Evolutionary conservation across 1,139 yeast species (phyloP), one percentile per base, ranked within the genome.

Genomic region (Magnusiomyces paraingens): DNA sequence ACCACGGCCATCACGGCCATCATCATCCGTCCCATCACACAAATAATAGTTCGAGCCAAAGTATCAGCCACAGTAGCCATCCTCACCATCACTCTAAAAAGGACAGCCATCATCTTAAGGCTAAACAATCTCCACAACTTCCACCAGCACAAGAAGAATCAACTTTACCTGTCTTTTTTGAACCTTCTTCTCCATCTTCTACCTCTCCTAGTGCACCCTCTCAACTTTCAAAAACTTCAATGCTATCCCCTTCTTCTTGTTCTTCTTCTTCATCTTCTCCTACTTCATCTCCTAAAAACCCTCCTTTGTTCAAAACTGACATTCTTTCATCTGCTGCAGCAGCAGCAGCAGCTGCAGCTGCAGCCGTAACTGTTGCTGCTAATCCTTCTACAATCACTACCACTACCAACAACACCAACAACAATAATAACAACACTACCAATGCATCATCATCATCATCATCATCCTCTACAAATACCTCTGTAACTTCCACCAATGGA

Each of bases 81-180:
- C 49, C 18, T 36, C 32, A n/a, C 29, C 49, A 46, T 35, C 42
- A 35, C 18, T 46, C 49, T 14, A 32, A 36, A 12, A 46, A 46
- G 21, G 42, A 46, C 26, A 46, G 49, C 41, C 49, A 46, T 15
- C 49, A 46, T 26, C 21, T 46, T 10, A 14, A n/a, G 41, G 17
- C 32, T 26, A 26, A 26, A 26, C 32, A 26, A 8, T 26, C 32
- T 26, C 32, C 32, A 4, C 32, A 26, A 8, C 32, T 38, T 10
- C 41, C 18, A 3, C 41, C 15, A 15, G 41, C 18, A n/a, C 11
- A 3, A 38, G 41, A n/a, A 3, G 17, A 32, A 14, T 32, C 12
- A 32, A 32, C 17, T 17, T 17, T 15, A 14, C 15, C 20, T n/a
- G 17, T 39, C 26, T 20, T n/a, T 14, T n/a, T n/a, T 20, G 45